Evolutionary conservation across 805 yeast species (phyloP).

Genomic region (Kazachstania africana): DNA sequence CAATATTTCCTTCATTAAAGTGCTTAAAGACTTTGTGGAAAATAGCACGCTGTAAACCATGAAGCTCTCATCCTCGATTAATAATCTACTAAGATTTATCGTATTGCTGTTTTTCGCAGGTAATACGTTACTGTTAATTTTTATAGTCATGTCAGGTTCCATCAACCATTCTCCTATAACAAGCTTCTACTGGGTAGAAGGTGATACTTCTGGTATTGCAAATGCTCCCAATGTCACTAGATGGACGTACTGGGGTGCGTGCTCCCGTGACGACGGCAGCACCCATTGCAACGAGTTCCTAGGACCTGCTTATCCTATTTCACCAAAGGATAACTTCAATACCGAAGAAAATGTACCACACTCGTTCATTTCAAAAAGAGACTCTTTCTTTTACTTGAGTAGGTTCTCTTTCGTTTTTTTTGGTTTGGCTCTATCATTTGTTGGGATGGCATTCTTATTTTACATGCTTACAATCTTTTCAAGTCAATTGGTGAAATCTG

Average conservation of each 20-base stretch:
- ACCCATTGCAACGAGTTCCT: slow-evolving; percentile 16
- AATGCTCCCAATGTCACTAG: slow-evolving; percentile 42
- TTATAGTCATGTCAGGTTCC: slow-evolving; percentile 55
- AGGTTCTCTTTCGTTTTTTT: slow-evolving; percentile 56
- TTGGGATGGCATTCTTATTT: slow-evolving; percentile 49
- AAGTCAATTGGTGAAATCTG: slow-evolving; percentile 40
- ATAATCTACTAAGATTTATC: background rate
- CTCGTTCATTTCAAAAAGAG: slow-evolving; percentile 42
- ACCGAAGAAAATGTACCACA: slow-evolving; percentile 41
- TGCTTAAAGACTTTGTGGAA: too few relatives aligned
- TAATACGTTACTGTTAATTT: slow-evolving; percentile 38
- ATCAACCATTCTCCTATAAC: slow-evolving; percentile 47
- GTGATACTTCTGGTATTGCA: slow-evolving; percentile 46
- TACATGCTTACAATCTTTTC: slow-evolving; percentile 48
- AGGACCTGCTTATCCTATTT: slow-evolving; percentile 62
- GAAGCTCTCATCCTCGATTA: background rate
- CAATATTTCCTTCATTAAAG: too few relatives aligned
- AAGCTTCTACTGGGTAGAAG: slow-evolving; percentile 59
- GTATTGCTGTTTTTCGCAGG: slow-evolving; percentile 26
- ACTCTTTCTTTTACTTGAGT: slow-evolving; percentile 49
- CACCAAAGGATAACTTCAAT: slow-evolving; percentile 63
- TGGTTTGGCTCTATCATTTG: slow-evolving; percentile 47
- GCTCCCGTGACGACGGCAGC: slow-evolving; percentile 23
- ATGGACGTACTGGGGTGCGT: slow-evolving; percentile 80
- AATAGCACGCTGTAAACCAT: too few relatives aligned